Evolutionary conservation across 2,329 filamentous ascomycete species (phyloP).

Genomic region (Pyrenophora teres): DNA sequence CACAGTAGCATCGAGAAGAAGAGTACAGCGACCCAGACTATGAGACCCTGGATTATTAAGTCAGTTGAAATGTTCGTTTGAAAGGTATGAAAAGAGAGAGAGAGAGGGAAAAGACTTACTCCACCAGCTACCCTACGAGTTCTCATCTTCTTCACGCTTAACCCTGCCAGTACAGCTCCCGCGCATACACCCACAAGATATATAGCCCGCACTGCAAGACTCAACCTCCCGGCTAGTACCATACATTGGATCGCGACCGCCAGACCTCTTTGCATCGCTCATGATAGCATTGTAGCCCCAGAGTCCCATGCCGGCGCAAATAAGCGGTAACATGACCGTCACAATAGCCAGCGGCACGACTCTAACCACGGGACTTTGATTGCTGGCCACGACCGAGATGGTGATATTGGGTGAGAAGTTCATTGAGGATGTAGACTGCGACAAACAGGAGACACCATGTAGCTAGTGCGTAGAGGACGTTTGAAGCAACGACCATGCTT

Average conservation of each 20-base stretch:
- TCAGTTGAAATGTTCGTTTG: not conserved
- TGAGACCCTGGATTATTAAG: slow-evolving; percentile 18
- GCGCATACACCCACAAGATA: slow-evolving; percentile 27
- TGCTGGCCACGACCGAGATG: slow-evolving; percentile 5
- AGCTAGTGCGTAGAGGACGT: slow-evolving; percentile 26
- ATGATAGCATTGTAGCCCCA: slow-evolving; percentile 12
- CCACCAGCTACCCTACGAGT: slow-evolving; percentile 15
- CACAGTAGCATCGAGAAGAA: slow-evolving; percentile 24
- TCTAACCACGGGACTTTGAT: slow-evolving; percentile 22
- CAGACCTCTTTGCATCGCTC: no score
- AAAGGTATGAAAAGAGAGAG: not conserved
- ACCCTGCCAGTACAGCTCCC: slow-evolving; percentile 16
- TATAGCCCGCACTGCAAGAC: slow-evolving; percentile 19
- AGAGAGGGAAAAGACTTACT: slow-evolving; percentile 18
- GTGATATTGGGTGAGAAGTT: slow-evolving; percentile 15
- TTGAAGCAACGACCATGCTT: slow-evolving; percentile 19
- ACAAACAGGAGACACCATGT: slow-evolving; percentile 31
- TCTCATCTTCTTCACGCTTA: slow-evolving; percentile 23
- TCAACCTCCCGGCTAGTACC: not conserved
- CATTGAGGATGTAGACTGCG: slow-evolving; percentile 32
- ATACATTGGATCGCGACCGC: no score
- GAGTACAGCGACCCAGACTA: slow-evolving; percentile 22
- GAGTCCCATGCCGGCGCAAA: slow-evolving; percentile 17
- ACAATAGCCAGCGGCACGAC: slow-evolving; percentile 16
- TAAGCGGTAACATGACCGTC: slow-evolving; percentile 28